These are phyloP conservation scores for Lachnellula occidentalis DNA, from an alignment of 2,329 filamentous ascomycete genomes.

Conservation along the genomic window DNA sequence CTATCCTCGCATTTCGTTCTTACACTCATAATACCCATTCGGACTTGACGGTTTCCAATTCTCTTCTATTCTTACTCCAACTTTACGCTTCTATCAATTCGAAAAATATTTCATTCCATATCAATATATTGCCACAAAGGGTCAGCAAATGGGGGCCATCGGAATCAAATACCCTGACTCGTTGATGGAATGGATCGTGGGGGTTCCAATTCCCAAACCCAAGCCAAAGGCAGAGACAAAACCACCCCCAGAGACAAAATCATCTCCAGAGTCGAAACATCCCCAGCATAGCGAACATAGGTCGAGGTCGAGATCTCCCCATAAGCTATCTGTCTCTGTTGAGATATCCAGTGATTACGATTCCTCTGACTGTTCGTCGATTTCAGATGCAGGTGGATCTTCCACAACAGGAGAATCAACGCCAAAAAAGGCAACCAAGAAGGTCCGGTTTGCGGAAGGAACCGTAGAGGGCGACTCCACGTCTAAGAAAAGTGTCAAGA, in stretches of 20 bases:
- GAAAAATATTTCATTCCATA: neutral
- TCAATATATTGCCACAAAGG: neutral
- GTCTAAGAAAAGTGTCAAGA: neutral
- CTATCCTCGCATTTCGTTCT: too few species aligned
- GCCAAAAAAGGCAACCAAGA: neutral
- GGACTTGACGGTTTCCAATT: too few species aligned
- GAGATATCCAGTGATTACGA: neutral
- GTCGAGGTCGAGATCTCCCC: neutral
- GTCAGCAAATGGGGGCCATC: neutral
- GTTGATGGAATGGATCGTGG: conserved; percentile 1
- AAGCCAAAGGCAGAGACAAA: neutral
- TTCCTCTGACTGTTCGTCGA: neutral
- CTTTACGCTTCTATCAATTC: neutral
- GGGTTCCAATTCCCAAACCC: neutral
- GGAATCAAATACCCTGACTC: neutral
- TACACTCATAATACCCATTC: too few species aligned
- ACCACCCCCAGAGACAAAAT: neutral
- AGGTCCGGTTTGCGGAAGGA: neutral
- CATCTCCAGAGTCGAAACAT: neutral
- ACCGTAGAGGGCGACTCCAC: neutral
- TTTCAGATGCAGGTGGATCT: neutral
- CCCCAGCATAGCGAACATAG: neutral
- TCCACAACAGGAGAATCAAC: neutral
- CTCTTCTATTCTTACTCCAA: too few species aligned
- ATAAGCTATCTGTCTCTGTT: neutral